Conservation (phyloP, 768 basidiomycete genomes). For the Tricholoma sp. region DNA sequence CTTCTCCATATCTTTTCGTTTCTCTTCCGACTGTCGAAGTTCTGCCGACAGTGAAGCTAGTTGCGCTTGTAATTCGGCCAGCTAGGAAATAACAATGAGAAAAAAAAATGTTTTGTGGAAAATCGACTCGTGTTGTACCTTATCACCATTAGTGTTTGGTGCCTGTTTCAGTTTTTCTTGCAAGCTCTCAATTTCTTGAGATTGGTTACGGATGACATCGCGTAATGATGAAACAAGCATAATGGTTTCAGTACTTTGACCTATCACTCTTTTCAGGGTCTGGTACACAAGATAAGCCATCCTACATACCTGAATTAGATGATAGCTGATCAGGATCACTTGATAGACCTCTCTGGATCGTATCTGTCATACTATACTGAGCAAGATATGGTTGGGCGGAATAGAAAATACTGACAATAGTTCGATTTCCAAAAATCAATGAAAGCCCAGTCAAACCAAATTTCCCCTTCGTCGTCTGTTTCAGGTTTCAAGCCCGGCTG, state of each 20-base stretch:
- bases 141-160: slow-evolving; percentile 25
- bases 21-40: slow-evolving; percentile 51
- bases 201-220: slow-evolving; percentile 77
- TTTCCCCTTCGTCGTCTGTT: slow-evolving; percentile 64
- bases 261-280: slow-evolving; percentile 24
- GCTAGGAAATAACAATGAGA: slow-evolving; percentile 22
- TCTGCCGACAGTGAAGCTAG: slow-evolving; percentile 41
- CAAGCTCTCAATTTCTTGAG: slow-evolving; percentile 70
- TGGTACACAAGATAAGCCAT: not conserved
- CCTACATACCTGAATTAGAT: slow-evolving; percentile 36
- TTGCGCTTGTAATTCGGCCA: slow-evolving; percentile 40
- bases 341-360: slow-evolving; percentile 69
- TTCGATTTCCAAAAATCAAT: slow-evolving; percentile 99
- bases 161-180: slow-evolving; percentile 53
- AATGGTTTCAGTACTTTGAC: slow-evolving; percentile 69
- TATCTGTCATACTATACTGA: slow-evolving; percentile 39
- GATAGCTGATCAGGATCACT: slow-evolving; percentile 64
- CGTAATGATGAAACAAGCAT: slow-evolving; percentile 82
- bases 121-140: slow-evolving; percentile 25
- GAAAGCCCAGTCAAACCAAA: slow-evolving; percentile 99
- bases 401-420: slow-evolving; percentile 60
- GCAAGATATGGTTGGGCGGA: not conserved
- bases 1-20: slow-evolving; percentile 81
- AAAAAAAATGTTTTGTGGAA: not conserved
- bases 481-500: slow-evolving; percentile 31